phyloP scores from a whole-genome alignment of 2,329 filamentous ascomycete species.

The Paecilomyces formosus region DNA sequence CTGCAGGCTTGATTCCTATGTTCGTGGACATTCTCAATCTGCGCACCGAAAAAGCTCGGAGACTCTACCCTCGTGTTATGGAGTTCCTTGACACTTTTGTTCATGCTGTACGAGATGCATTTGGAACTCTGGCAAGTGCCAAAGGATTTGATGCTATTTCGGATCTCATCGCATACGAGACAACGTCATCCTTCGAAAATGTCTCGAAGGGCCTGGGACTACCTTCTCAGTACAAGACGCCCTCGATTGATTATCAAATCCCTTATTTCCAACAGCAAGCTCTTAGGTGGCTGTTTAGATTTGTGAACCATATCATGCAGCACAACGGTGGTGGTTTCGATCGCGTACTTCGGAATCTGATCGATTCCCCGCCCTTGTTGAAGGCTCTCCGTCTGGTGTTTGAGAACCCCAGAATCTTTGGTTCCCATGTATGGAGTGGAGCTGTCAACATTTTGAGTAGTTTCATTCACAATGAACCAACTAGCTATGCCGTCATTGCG shows the following conservation, averaged over 20 bases:
- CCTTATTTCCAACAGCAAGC: conserved; percentile 91
- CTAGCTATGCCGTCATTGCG: conserved; percentile 90
- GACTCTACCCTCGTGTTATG: conserved; percentile 75
- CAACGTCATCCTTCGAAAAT: conserved; percentile 59
- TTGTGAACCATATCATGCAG: conserved; percentile 91
- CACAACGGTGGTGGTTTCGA: conserved; percentile 78
- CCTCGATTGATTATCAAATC: conserved; percentile 84
- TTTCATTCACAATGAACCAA: conserved; percentile 98
- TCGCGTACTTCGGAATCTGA: conserved; percentile 80
- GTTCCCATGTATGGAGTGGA: conserved; percentile 92
- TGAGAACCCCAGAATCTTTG: conserved; percentile 69
- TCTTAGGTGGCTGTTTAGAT: conserved; percentile 88
- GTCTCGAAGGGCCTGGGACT: conserved; percentile 67
- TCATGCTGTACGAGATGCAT: conserved; percentile 75
- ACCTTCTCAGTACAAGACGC: conserved; percentile 63
- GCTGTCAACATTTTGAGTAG: conserved; percentile 85
- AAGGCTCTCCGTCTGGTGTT: conserved; percentile 73
- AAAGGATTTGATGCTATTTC: conserved; percentile 85
- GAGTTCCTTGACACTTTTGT: conserved; percentile 84
- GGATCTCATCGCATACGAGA: conserved; percentile 75
- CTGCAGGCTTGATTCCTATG: conserved; percentile 81
- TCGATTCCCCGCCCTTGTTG: conserved; percentile 83
- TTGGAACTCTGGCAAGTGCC: conserved; percentile 72
- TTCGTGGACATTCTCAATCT: conserved; percentile 82
- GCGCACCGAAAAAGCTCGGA: conserved; percentile 71